These are phyloP conservation scores for Exophiala sp. DNA, from an alignment of 2,329 filamentous ascomycete genomes.

Conservation along the genomic window DNA sequence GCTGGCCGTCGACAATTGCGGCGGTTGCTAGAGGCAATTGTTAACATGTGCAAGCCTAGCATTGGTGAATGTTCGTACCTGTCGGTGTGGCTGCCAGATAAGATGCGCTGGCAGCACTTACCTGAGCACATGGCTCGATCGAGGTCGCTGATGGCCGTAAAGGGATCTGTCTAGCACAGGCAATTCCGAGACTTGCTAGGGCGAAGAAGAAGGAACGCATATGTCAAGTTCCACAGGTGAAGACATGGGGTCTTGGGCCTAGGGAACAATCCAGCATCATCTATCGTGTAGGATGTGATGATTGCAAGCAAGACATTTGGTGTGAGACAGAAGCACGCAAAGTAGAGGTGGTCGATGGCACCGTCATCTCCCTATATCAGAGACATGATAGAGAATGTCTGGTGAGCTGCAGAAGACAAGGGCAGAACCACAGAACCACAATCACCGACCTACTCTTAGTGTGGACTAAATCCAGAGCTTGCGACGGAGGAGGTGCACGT, in stretches of 20 bases:
- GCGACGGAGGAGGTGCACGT: no score
- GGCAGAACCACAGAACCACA: no score
- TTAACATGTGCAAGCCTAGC: background rate
- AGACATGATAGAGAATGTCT: no score
- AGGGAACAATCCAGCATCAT: no score
- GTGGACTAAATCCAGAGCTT: no score
- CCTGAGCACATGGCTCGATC: slow-evolving; percentile 11
- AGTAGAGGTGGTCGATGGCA: no score
- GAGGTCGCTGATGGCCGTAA: background rate
- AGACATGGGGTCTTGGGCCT: background rate
- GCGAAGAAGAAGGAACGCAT: background rate
- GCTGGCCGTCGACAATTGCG: slow-evolving; percentile 1
- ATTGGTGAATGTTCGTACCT: slow-evolving; percentile 5
- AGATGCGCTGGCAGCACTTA: slow-evolving; percentile 8
- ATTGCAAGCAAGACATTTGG: no score
- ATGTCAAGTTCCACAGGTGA: background rate
- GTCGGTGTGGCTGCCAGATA: slow-evolving; percentile 11
- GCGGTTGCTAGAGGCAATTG: background rate
- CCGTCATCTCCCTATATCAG: no score
- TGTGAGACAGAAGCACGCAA: no score
- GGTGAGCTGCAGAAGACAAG: no score
- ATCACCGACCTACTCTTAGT: no score
- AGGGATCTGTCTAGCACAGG: background rate
- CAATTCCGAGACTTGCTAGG: slow-evolving; percentile 2
- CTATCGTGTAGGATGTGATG: no score